These are phyloP conservation scores for Colletotrichum simmondsii DNA, from an alignment of 2,329 filamentous ascomycete genomes.

Conservation along the genomic window DNA sequence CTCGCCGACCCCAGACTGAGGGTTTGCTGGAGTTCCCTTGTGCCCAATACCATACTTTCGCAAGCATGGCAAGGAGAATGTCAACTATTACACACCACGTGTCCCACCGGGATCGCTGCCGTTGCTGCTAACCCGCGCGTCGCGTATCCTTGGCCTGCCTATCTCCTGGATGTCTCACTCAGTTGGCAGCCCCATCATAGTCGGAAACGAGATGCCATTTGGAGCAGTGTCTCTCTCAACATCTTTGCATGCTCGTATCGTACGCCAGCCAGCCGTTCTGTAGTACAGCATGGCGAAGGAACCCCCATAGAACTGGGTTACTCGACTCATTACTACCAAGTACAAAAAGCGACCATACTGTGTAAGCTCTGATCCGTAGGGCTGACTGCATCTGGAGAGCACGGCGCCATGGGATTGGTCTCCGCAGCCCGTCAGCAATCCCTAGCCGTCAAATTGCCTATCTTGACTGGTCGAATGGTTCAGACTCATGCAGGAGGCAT, in stretches of 20 bases:
- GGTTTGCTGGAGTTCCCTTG: background rate
- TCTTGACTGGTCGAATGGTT: background rate
- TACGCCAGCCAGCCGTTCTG: background rate
- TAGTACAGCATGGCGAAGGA: background rate
- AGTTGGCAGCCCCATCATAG: background rate
- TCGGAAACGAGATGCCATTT: background rate
- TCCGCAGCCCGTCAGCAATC: conserved; percentile 11
- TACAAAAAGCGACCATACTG: background rate
- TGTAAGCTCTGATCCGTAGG: conserved; percentile 14
- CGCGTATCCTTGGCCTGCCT: conserved; percentile 1
- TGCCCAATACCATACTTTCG: background rate
- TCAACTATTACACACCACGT: conserved; percentile 22
- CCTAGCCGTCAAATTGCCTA: conserved; percentile 1
- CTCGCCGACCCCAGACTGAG: background rate
- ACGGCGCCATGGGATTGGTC: conserved; percentile 18
- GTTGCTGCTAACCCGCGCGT: conserved; percentile 17
- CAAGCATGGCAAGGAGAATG: background rate
- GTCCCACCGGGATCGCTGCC: conserved; percentile 22
- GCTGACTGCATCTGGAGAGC: conserved; percentile 26
- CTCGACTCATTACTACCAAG: background rate
- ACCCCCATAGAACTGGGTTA: background rate
- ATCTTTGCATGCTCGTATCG: background rate
- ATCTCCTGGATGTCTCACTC: background rate
- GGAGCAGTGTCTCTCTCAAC: background rate
- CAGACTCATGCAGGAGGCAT: conserved; percentile 24